Evolutionary conservation across 2,329 filamentous ascomycete species (phyloP), one percentile per base, ranked within the genome.

Genomic region (Escovopsis weberi): DNA sequence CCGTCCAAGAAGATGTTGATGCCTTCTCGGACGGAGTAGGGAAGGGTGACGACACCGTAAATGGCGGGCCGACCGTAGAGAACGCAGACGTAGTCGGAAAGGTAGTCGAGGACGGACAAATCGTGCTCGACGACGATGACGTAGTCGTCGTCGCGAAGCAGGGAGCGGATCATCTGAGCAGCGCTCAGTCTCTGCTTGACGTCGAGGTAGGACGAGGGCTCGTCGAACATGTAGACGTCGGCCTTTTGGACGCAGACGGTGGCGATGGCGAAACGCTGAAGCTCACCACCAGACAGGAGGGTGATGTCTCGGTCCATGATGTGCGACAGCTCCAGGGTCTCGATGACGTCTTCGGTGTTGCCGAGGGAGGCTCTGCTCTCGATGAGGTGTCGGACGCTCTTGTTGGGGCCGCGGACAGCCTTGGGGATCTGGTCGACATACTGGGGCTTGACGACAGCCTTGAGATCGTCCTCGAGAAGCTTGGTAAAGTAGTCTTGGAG

Each of bases 1-100:
- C 91, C 91, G 56, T 98, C 91, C 43, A 98, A 73, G 80, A 96
- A 98, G 61, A 96, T 94, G 60, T 95, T 96, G 79, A 96, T 95
- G 65, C 88, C 91, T 76, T 98, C 91, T 59, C 91, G 86, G 46
- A 98, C 91, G 4, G 91, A 96, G 56, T 91, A 76, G 40, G 91
- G 91, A 19, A 96, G 76, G 26, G 91, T 96, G 39, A 98, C 91
- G 40, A 98, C 91, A 79, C 91, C 91, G 55, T 98, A 98, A 38
- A 95, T 80, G 38, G 91, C 91, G 33, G 91, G 91, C 65, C 83
- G 80, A 53, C 91, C 93, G 66, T 98, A 98, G 10, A 98, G 80
- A 47, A 95, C 86, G 60, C 91, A 98, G 56, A 98, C 86, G 64
- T 91, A 98, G 65, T 98, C 91, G 43, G 91, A 98, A 44, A 98